These are phyloP conservation scores for Colletotrichum sp. DNA, from an alignment of 2,329 filamentous ascomycete species.

Conservation along the genomic window DNA sequence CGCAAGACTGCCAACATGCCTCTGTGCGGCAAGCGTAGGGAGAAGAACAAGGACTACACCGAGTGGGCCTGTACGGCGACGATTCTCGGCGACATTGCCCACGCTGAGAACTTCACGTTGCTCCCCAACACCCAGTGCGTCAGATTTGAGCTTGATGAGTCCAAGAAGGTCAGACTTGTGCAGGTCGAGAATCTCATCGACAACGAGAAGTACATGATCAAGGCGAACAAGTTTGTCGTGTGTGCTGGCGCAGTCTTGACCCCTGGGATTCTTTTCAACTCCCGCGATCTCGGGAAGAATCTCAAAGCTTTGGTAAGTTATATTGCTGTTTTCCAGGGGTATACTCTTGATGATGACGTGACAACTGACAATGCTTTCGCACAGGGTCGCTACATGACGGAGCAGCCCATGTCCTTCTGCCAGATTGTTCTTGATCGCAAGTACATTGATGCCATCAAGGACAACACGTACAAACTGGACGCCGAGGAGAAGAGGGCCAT, in stretches of 20 bases:
- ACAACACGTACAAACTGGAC: background rate
- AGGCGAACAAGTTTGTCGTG: background rate
- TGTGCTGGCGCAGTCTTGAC: background rate
- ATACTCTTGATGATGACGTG: rapidly evolving
- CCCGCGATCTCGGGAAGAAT: too few species aligned
- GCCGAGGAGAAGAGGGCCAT: background rate
- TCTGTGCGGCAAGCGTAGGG: background rate
- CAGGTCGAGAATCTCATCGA: background rate
- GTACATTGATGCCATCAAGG: background rate
- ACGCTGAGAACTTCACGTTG: background rate
- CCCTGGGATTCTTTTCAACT: too few species aligned
- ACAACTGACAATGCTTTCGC: background rate
- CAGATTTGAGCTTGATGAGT: background rate
- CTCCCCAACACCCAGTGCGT: background rate
- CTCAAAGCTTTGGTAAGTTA: too few species aligned
- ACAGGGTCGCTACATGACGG: background rate
- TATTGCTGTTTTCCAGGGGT: too few species aligned
- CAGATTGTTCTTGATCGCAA: background rate
- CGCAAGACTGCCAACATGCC: background rate
- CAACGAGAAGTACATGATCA: background rate
- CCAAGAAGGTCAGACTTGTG: background rate
- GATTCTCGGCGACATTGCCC: background rate
- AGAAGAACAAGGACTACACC: background rate
- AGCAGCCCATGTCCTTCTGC: background rate
- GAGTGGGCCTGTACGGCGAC: background rate